Evolutionary conservation across 805 yeast species (phyloP).

Genomic region (Groenewaldozyma tartarivorans): DNA sequence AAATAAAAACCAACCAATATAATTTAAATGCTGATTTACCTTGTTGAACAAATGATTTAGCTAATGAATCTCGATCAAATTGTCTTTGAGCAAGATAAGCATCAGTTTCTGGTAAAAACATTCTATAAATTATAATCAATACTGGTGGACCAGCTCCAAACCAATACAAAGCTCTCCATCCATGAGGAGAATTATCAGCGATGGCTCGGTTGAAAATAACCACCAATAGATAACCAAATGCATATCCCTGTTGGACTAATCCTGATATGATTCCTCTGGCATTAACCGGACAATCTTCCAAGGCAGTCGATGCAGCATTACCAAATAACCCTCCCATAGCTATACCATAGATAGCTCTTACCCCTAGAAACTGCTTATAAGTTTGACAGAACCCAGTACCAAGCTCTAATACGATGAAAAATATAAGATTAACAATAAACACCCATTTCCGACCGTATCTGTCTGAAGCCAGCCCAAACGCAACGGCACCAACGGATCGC

Average conservation of each 20-base stretch:
- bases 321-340: slow-evolving; percentile 69
- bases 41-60: slow-evolving; percentile 19
- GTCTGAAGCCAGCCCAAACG: slow-evolving; percentile 56
- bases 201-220: slow-evolving; percentile 59
- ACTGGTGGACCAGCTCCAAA: slow-evolving; percentile 61
- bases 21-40: slow-evolving; percentile 31
- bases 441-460: slow-evolving; percentile 63
- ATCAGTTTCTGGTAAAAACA: slow-evolving; percentile 51
- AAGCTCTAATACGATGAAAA: slow-evolving; percentile 48
- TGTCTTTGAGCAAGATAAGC: slow-evolving; percentile 31
- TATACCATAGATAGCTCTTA: slow-evolving; percentile 57
- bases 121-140: slow-evolving; percentile 48
- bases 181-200: slow-evolving; percentile 36
- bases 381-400: slow-evolving; percentile 60
- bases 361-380: slow-evolving; percentile 47
- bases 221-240: slow-evolving; percentile 57
- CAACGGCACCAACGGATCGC: slow-evolving; percentile 60
- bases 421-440: slow-evolving; percentile 40
- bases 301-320: slow-evolving; percentile 53
- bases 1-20: slow-evolving; percentile 55
- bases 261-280: slow-evolving; percentile 60
- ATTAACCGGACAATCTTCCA: slow-evolving; percentile 51
- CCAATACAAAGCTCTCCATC: slow-evolving; percentile 70
- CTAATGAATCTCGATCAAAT: slow-evolving; percentile 12
- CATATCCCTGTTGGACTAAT: slow-evolving; percentile 73